phyloP scores from a whole-genome alignment of 2,329 filamentous ascomycete genomes.

The Cryphonectria nitschkei region DNA sequence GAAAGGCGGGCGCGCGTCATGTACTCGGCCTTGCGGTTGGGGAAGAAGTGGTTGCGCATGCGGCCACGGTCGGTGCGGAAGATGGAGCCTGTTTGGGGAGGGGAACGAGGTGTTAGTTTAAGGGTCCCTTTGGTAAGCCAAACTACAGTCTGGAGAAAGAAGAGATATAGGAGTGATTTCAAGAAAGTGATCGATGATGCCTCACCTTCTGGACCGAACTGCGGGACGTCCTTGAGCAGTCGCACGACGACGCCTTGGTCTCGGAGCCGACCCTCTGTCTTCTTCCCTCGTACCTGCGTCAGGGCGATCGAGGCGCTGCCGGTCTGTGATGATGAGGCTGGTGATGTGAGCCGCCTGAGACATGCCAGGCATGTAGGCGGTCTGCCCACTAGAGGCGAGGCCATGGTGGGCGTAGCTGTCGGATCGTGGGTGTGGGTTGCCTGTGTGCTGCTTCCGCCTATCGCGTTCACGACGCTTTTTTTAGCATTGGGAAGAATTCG shows the following conservation, averaged over 20 bases:
- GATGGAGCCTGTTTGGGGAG: slow-evolving; percentile 35
- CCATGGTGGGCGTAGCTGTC: slow-evolving; percentile 29
- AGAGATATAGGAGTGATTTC: background rate
- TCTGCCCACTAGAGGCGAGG: slow-evolving; percentile 31
- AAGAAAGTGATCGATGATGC: slow-evolving; percentile 31
- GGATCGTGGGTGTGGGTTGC: background rate
- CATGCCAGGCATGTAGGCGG: slow-evolving; percentile 35
- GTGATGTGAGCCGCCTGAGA: slow-evolving; percentile 33
- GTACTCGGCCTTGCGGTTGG: slow-evolving; percentile 40
- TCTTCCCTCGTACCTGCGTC: slow-evolving; percentile 43
- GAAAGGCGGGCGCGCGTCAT: slow-evolving; percentile 39
- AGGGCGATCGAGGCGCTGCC: slow-evolving; percentile 31
- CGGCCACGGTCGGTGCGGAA: slow-evolving; percentile 40
- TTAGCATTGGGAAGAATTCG: background rate
- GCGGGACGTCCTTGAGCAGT: slow-evolving; percentile 45
- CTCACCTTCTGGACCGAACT: slow-evolving; percentile 43
- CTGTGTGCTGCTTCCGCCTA: background rate
- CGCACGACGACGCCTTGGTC: slow-evolving; percentile 50
- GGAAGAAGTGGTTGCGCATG: slow-evolving; percentile 44
- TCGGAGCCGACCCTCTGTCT: slow-evolving; percentile 40
- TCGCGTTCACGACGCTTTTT: background rate
- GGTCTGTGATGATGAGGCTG: slow-evolving; percentile 23
- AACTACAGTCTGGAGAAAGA: background rate
- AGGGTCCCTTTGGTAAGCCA: background rate
- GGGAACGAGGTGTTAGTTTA: background rate